Evolutionary conservation across 192 early-diverging fungal species (phyloP), one percentile per base, ranked within the genome.

Genomic region (Coemansia umbellata): DNA sequence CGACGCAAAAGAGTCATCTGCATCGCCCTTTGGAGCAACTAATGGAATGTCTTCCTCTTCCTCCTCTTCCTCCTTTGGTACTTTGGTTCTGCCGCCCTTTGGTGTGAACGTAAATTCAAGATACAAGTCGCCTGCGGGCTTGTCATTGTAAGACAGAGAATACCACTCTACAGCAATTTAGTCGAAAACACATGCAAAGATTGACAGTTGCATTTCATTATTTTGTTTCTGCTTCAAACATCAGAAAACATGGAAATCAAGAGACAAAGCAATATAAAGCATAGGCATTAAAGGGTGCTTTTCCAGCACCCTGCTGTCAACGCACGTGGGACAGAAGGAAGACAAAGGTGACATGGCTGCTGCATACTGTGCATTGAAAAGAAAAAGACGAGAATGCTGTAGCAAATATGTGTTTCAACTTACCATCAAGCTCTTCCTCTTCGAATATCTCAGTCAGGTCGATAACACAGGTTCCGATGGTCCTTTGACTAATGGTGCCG

Each of bases 391-490:
- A 3, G 28, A 37, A 47, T 57, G 39, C 55, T 18, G 32, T 31
- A n/a, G n/a, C n/a, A n/a, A n/a, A n/a, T n/a, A n/a, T n/a, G n/a
- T n/a, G n/a, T n/a, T n/a, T n/a, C n/a, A n/a, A 47, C 63, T 19
- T 59, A 74, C 71, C 54, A 26, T 79, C 72, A 18, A 75, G 59
- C 27, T 71, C 78, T 19, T 75, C 78, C 56, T 74, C 67, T 3
- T 51, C 67, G 36, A 75, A 79, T 8, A 75, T 54, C 31, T 36
- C 62, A 9, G 54, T 30, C 47, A 79, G 58, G 60, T 79, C 78
- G 10, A 79, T 50, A 2, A 71, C 60, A 11, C 60, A 63, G 30
- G 63, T 55, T 17, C 78, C 78, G 39, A 80, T 76, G 2, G 57
- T 58, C 41, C 66, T 66, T 19, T 50, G 32, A 35, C 37, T 76